Base-by-base conservation (phyloP, 352 stramenopile genomes). In the Globisporangium echinulatum region DNA sequence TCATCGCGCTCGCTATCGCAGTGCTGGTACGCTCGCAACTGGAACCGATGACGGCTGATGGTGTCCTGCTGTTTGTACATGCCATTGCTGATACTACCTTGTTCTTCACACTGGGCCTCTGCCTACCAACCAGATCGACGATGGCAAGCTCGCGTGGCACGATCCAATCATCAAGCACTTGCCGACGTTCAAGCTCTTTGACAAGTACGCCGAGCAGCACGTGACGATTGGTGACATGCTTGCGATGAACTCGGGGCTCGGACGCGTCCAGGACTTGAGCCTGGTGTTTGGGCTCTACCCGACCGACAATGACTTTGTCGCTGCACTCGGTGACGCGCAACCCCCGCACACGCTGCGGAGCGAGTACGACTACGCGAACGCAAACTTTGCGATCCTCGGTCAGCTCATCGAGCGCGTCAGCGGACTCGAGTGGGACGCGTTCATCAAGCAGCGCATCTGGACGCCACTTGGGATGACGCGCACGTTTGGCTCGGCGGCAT, bases 301-400 rank as follows among this genome's bases (percentile, higher is more conserved):
- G 10, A 71, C 75, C 0, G 70, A 83, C n/a, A 64, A 74, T 17
- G 67, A 75, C 0, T 49, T 81, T 1, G 78, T 82, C 13, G 36
- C 67, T 8, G 66, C 58, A 2, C 69, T 87, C 7, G 57, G 54
- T 2, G 65, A 75, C 58, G 65, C 80, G 5, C 63, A 76, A 51
- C 77, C 77, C 0, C 43, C 66, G 33, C 72, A 81, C 54, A 62
- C 69, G 1, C 66, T 87, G 17, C 75, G 77, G 36, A 69, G 70
- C 19, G 74, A 66, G 9, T 76, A 82, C 40, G 77, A 82, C 53
- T 87, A 87, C 59, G 58, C 75, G 36, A 90, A 87, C 49, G 49
- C 74, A 15, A 87, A 88, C 58, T 88, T 79, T 51, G 76, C 69
- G 2, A 79, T 87, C 50, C 61, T 88, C 33, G 80, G 80, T 0